These are phyloP conservation scores for Kluyveromyces wickerhamii DNA, from an alignment of 805 yeast species.

Conservation along the genomic window DNA sequence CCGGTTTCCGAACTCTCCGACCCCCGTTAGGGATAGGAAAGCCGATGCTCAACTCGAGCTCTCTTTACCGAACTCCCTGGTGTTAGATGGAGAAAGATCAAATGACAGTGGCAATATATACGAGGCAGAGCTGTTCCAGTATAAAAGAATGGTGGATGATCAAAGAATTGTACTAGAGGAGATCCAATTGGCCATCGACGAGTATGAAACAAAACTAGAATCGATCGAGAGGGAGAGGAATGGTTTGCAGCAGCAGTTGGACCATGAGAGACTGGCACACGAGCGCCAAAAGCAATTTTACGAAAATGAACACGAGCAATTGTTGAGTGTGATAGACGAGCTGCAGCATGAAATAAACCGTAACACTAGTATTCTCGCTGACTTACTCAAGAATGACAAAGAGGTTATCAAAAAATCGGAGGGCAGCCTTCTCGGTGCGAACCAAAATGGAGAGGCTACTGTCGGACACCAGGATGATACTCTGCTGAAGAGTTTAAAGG, in stretches of 20 bases:
- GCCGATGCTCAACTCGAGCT: not conserved
- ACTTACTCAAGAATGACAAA: slow-evolving; percentile 19
- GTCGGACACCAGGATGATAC: not conserved
- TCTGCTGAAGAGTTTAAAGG: slow-evolving; percentile 5
- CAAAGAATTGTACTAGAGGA: slow-evolving; percentile 27
- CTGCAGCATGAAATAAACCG: slow-evolving; percentile 27
- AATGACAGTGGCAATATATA: slow-evolving; percentile 4
- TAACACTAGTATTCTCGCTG: slow-evolving; percentile 1
- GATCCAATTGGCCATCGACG: slow-evolving; percentile 26
- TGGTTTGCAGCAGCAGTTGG: slow-evolving; percentile 18
- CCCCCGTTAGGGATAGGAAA: slow-evolving; percentile 8
- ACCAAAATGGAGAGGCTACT: not conserved
- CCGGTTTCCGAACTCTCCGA: slow-evolving; percentile 13
- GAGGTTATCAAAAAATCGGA: slow-evolving; percentile 5
- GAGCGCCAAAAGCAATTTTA: slow-evolving; percentile 21
- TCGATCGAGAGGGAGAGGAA: slow-evolving; percentile 22
- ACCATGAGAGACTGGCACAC: slow-evolving; percentile 20
- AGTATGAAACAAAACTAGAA: slow-evolving; percentile 27
- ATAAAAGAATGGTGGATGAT: slow-evolving; percentile 24
- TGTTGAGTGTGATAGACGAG: slow-evolving; percentile 26
- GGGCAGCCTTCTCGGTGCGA: not conserved
- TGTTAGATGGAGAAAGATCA: slow-evolving; percentile 25
- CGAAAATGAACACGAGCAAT: slow-evolving; percentile 26
- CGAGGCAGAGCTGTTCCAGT: slow-evolving; percentile 17
- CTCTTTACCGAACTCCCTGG: not conserved